Base-by-base conservation (phyloP, 2,329 filamentous ascomycete species). In the Diaporthe ilicicola region DNA sequence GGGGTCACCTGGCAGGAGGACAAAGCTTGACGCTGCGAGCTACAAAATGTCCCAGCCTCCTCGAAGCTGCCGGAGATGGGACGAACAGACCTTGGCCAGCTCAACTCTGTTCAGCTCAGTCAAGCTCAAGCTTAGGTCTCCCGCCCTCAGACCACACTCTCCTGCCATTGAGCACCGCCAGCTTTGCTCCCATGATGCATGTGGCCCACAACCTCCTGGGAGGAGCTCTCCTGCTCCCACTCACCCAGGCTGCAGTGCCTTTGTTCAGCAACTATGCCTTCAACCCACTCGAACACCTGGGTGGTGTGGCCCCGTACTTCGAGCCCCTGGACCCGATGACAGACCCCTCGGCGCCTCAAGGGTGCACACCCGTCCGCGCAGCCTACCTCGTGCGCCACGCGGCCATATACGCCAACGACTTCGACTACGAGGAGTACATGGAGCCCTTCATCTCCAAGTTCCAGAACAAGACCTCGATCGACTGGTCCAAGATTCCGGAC, bases 351-450 rank as follows among this genome's bases (percentile, higher is more conserved):
- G 77, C 84, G 5, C 87, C 87, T 0, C 83, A 84, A 69, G 84
- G 86, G 12, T 90, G 88, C 77, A 83, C 82, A 0, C 80, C 85
- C 1, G 84, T 82, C 0, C 83, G 84, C 34, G 87, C 87, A 0
- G 86, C 87, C 2, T 90, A 89, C 76, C 81, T 90, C 0, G 83
- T 86, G 19, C 87, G 88, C n/a, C 88, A 90, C 74, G 87, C 87
- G 0, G 87, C 88, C 44, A 89, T 90, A 69, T 89, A 89, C 74
- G 86, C 86, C 73, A 90, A 90, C 73, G 87, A 89, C 75, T 87
- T 85, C 70, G 88, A 90, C 75, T 89, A 85, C 61, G 86, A 89
- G 73, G 81, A 83, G 48, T 89, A 89, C 74, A 87, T 90, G 27
- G 83, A 87, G 75, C 87, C 88, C 0, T 88, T 89, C 59, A 75